phyloP scores from a whole-genome alignment of 148 eudicot genomes.

The Hydrangea macrophylla region DNA sequence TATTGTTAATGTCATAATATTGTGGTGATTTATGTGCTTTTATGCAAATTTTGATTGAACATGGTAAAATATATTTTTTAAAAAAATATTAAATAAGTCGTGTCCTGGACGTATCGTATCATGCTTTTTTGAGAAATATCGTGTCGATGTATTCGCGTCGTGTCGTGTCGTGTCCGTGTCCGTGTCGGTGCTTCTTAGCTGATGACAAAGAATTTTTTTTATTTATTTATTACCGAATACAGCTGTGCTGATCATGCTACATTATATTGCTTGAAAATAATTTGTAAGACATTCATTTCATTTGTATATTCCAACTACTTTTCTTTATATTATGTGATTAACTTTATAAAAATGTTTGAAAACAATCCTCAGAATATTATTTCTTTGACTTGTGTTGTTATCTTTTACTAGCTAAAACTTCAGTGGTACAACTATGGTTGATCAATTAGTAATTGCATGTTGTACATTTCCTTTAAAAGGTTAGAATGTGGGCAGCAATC shows the following conservation, averaged over 20 bases:
- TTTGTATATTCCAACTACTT: not conserved
- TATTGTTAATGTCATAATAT: too few relatives aligned
- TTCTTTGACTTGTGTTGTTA: not conserved
- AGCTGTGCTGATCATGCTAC: not conserved
- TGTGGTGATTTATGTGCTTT: too few relatives aligned
- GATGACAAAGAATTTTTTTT: too few relatives aligned
- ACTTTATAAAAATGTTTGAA: not conserved
- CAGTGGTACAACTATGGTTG: not conserved
- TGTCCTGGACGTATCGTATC: too few relatives aligned
- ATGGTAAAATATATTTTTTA: too few relatives aligned
- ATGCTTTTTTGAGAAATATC: too few relatives aligned
- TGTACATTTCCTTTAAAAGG: not conserved
- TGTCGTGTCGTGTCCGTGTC: too few relatives aligned
- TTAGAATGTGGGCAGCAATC: not conserved
- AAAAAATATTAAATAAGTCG: too few relatives aligned
- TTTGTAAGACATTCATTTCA: not conserved
- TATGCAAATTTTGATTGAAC: too few relatives aligned
- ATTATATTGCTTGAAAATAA: not conserved
- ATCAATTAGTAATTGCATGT: not conserved
- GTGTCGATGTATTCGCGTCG: too few relatives aligned
- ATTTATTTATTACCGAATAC: not conserved
- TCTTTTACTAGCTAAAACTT: not conserved
- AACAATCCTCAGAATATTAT: not conserved
- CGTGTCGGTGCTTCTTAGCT: too few relatives aligned
- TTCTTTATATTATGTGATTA: not conserved